Base-by-base conservation (phyloP, 2,329 filamentous ascomycete genomes). In the Hysterium pulicare region DNA sequence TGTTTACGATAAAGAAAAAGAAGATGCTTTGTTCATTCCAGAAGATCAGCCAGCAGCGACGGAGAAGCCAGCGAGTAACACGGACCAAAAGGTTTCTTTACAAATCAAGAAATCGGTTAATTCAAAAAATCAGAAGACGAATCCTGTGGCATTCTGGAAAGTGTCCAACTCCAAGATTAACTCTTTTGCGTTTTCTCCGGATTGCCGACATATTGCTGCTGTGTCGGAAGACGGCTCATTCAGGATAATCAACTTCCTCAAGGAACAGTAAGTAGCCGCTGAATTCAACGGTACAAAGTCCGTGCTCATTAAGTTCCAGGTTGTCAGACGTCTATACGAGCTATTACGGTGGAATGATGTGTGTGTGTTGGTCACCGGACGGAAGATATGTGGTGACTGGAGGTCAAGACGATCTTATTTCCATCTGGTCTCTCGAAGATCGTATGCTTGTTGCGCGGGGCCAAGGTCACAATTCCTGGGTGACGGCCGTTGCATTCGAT, bases 1-100 rank as follows among this genome's bases (percentile, higher is more conserved):
- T 2, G 89, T 97, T 1, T 98, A 97, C 55, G 93, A 98, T 68
- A 98, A 97, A 69, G 90, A 96, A 61, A 95, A 93, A 63, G 90
- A 96, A 50, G 90, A 96, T 62, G 83, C 84, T 1, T 75, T 82
- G 1, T 93, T 95, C 57, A 75, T 81, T 3, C 77, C 86, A 0
- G 89, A 95, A 61, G 78, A 85, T 8, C 50, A 53, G 37, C 40
- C 51, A 20, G 40, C 53, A 6, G 40, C 54, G 6, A 44, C 47
- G 3, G 61, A 62, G 17, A 48, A 55, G n/a, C 51, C 53, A 13
- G 58, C 54, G 37, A 45, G 36, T 15, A 62, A 69, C 16, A 62
- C 59, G 31, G 62, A 61, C 28, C 59, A 56, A 31, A 63, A 57
- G 34, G 55, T 62, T 47, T 73, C 54, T 31, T 78, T 95, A 38